Conservation (phyloP, 306 rosid genomes). For the Carpinus viminea region DNA sequence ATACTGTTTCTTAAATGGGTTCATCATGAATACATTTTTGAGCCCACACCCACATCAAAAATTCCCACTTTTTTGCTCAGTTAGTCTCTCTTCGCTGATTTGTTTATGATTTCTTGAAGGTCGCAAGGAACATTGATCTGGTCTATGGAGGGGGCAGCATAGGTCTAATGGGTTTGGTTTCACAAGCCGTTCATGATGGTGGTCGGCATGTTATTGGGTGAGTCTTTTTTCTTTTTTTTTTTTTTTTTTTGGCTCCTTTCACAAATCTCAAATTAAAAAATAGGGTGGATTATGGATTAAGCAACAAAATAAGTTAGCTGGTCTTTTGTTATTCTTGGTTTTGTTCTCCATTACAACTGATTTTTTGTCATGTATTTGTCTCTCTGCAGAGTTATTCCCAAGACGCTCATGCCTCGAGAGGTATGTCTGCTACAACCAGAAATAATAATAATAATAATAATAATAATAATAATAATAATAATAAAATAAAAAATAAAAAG, state of each 20-base stretch:
- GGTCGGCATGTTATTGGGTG: conserved; percentile 98
- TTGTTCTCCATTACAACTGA: conserved; percentile 47
- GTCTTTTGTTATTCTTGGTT: conserved; percentile 32
- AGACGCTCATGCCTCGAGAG: conserved; percentile 99
- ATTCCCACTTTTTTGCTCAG: conserved; percentile 10
- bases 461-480: neutral
- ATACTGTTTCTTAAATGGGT: conserved; percentile 24
- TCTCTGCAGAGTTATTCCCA: conserved; percentile 95
- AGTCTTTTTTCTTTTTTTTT: neutral
- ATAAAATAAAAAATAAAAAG: conserved; percentile 39
- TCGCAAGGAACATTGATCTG: conserved; percentile 89
- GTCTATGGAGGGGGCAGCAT: conserved; percentile 99
- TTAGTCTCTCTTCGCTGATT: conserved; percentile 23
- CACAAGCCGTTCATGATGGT: conserved; percentile 99
- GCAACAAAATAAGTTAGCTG: conserved; percentile 36
- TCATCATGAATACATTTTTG: conserved; percentile 23
- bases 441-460: neutral
- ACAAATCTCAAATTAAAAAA: conserved; percentile 22
- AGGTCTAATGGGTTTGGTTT: conserved; percentile 96
- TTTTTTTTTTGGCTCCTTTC: conserved; percentile 10
- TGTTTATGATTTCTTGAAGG: conserved; percentile 53
- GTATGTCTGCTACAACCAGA: conserved; percentile 57
- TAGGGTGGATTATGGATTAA: conserved; percentile 25
- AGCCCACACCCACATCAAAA: conserved; percentile 19
- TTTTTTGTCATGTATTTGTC: conserved; percentile 65